These are phyloP conservation scores for Trapa bicornis DNA, from an alignment of 345 rosid species.

Conservation along the genomic window DNA sequence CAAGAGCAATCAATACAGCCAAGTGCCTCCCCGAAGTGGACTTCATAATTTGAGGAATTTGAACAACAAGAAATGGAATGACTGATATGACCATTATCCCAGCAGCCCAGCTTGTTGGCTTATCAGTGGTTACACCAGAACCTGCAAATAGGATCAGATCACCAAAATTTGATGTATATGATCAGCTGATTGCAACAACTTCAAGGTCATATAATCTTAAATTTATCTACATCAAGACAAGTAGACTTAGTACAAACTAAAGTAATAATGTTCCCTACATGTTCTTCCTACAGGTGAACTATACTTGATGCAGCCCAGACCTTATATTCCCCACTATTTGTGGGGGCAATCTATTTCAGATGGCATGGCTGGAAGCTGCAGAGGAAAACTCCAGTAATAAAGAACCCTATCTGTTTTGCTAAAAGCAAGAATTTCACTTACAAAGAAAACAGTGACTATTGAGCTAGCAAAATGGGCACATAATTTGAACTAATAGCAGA, in stretches of 20 bases:
- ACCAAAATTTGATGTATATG: background rate
- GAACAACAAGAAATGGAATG: constrained; percentile 75
- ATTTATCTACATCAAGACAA: background rate
- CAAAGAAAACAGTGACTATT: background rate
- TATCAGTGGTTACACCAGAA: constrained; percentile 64
- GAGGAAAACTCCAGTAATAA: background rate
- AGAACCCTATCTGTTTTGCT: background rate
- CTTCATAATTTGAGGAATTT: constrained; percentile 53
- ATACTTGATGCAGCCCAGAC: background rate
- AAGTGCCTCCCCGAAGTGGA: constrained; percentile 66
- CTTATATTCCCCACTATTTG: background rate
- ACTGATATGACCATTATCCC: constrained; percentile 70
- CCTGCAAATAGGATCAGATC: constrained; percentile 17
- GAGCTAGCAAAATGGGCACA: background rate
- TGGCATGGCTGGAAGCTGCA: background rate
- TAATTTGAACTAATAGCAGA: background rate
- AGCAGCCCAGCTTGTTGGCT: constrained; percentile 78
- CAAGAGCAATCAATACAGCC: constrained; percentile 54
- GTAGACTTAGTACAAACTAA: background rate
- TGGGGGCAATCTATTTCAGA: background rate
- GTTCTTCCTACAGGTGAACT: background rate
- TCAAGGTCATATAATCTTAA: background rate
- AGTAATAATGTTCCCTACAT: background rate
- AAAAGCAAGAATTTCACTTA: background rate
- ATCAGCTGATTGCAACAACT: background rate